Percentiles rank a stretch among this genome's conserved stretches.
phyloP scores from a whole-genome alignment of 2,329 filamentous ascomycete genomes.

The Pseudogymnoascus pannorum region DNA sequence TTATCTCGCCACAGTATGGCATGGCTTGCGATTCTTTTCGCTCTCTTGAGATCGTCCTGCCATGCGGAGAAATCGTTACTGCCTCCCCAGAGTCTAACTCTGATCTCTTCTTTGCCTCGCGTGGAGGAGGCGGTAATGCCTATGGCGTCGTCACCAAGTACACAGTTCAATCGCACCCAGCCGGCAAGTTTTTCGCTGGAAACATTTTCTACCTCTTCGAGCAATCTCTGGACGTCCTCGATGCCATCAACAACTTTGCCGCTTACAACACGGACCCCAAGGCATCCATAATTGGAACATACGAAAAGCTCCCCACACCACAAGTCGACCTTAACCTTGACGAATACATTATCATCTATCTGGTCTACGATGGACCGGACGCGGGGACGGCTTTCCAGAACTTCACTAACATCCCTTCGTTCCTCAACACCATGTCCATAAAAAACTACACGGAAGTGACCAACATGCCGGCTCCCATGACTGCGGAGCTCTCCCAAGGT shows the following conservation, averaged over 20 bases:
- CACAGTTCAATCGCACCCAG: conserved; percentile 24
- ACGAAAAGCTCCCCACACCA: conserved; percentile 27
- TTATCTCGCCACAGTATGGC: conserved; percentile 35
- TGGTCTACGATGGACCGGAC: conserved; percentile 31
- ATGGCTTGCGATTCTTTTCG: conserved; percentile 43
- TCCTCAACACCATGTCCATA: conserved; percentile 25
- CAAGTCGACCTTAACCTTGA: conserved; percentile 27
- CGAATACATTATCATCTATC: conserved; percentile 29
- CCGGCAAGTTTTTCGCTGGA: conserved; percentile 24
- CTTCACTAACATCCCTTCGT: conserved; percentile 28
- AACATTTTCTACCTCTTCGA: conserved; percentile 24
- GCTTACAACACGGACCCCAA: conserved; percentile 30
- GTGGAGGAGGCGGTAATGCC: conserved; percentile 24
- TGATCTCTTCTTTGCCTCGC: conserved; percentile 31
- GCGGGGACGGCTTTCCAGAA: conserved; percentile 28
- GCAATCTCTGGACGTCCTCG: conserved; percentile 24
- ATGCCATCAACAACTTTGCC: conserved; percentile 28
- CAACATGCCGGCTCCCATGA: conserved; percentile 29
- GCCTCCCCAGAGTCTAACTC: conserved; percentile 20
- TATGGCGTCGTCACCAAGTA: conserved; percentile 23
- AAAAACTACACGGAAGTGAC: conserved; percentile 29
- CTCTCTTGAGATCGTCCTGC: conserved; percentile 31
- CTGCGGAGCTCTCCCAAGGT: conserved; percentile 26
- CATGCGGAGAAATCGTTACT: conserved; percentile 25
- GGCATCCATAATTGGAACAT: conserved; percentile 29